These are phyloP conservation scores for Aspergillus piperis DNA, from an alignment of 2,329 filamentous ascomycete genomes.

Conservation along the genomic window DNA sequence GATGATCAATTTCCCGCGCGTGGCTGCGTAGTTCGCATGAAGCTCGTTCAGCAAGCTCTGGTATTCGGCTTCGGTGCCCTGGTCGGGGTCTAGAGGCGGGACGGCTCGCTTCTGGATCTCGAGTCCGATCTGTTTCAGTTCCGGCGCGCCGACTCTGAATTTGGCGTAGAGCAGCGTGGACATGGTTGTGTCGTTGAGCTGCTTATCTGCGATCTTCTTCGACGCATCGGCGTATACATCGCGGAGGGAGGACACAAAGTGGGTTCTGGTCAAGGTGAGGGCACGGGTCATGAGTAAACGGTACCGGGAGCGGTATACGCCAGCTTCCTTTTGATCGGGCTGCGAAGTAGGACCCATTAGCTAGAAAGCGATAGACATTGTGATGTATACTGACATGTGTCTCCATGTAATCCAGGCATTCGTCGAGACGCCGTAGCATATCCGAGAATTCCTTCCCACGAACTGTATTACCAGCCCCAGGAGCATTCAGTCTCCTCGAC, in stretches of 20 bases:
- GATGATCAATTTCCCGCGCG: constrained; percentile 59
- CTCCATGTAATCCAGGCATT: constrained; percentile 91
- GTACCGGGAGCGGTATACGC: constrained; percentile 85
- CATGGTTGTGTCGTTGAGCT: constrained; percentile 70
- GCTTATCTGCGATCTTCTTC: constrained; percentile 65
- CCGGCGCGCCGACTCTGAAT: constrained; percentile 66
- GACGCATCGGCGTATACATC: constrained; percentile 64
- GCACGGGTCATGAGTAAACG: constrained; percentile 73
- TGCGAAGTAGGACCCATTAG: constrained; percentile 35
- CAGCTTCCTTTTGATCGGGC: constrained; percentile 82
- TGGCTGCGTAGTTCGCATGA: constrained; percentile 64
- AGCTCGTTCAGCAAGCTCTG: constrained; percentile 66
- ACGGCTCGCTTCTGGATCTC: constrained; percentile 69
- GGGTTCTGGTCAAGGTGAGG: constrained; percentile 66
- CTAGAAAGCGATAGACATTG: neutral
- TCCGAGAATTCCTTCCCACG: constrained; percentile 82
- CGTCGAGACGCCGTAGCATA: constrained; percentile 82
- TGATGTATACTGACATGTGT: constrained; percentile 64
- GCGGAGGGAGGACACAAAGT: constrained; percentile 64
- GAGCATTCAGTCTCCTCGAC: constrained; percentile 85
- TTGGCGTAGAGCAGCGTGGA: constrained; percentile 71
- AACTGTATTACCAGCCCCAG: constrained; percentile 82
- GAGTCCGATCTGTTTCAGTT: constrained; percentile 65
- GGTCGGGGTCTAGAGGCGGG: constrained; percentile 59
- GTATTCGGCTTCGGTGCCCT: constrained; percentile 63